phyloP scores from a whole-genome alignment of 805 yeast species.

The Wickerhamomyces silvicola region DNA sequence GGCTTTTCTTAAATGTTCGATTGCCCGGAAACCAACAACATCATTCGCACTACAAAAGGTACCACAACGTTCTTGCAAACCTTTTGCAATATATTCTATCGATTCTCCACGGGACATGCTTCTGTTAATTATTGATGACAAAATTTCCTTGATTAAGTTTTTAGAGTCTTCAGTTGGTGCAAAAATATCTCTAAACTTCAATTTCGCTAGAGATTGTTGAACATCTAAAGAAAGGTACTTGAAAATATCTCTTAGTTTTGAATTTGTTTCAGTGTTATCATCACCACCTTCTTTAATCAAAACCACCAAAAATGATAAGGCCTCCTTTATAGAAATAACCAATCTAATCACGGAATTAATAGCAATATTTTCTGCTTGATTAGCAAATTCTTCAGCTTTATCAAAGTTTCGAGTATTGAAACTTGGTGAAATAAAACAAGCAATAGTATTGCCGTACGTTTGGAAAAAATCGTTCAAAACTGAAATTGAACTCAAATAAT shows the following conservation, averaged over 20 bases:
- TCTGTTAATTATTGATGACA: slow-evolving; percentile 83
- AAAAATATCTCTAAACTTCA: slow-evolving; percentile 72
- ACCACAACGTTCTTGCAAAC: slow-evolving; percentile 88
- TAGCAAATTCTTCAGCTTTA: slow-evolving; percentile 54
- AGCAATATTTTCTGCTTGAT: slow-evolving; percentile 89
- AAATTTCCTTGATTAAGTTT: slow-evolving; percentile 71
- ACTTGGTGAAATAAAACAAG: slow-evolving; percentile 54
- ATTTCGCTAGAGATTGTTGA: slow-evolving; percentile 57
- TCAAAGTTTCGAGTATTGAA: slow-evolving; percentile 31
- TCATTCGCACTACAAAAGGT: slow-evolving; percentile 92
- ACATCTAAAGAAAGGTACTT: slow-evolving; percentile 60
- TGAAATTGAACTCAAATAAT: slow-evolving; percentile 61
- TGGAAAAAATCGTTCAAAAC: slow-evolving; percentile 66
- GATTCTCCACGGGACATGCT: slow-evolving; percentile 89
- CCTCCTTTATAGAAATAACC: slow-evolving; percentile 77
- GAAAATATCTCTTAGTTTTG: slow-evolving; percentile 52
- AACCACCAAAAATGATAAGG: slow-evolving; percentile 79
- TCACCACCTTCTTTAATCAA: slow-evolving; percentile 63
- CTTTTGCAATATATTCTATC: slow-evolving; percentile 81
- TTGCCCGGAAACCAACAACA: slow-evolving; percentile 88
- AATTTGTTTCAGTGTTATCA: slow-evolving; percentile 1
- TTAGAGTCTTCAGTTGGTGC: slow-evolving; percentile 53
- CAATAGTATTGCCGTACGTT: slow-evolving; percentile 54
- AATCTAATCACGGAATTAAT: slow-evolving; percentile 71
- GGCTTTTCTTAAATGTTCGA: slow-evolving; percentile 86